A percentile compares a stretch with the other conserved stretches of the same genome.
Evolutionary conservation across 1,284 basidiomycete species (phyloP).

Genomic region (Apiotrichum sp.): DNA sequence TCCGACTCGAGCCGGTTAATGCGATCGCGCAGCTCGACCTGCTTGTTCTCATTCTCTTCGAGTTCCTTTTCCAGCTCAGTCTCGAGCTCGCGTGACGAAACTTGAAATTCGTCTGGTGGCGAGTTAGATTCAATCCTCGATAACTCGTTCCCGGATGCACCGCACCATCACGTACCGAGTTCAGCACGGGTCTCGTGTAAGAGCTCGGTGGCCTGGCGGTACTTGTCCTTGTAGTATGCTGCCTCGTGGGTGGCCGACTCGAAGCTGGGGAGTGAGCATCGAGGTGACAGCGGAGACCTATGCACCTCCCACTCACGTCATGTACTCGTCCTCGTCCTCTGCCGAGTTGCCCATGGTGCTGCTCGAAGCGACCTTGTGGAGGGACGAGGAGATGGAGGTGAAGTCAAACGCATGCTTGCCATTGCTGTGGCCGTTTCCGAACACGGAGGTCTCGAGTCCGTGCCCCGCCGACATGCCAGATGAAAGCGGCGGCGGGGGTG

Average conservation of each 20-base stretch:
- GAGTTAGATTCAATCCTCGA: neutral
- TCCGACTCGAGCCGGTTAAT: slow-evolving; percentile 68
- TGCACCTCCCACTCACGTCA: slow-evolving; percentile 21
- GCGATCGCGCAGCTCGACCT: slow-evolving; percentile 72
- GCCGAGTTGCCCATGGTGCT: slow-evolving; percentile 7
- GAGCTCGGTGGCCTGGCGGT: slow-evolving; percentile 76
- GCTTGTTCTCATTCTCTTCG: slow-evolving; percentile 75
- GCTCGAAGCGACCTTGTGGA: slow-evolving; percentile 17
- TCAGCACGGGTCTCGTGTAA: slow-evolving; percentile 76
- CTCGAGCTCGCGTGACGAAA: slow-evolving; percentile 85
- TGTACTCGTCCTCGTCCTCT: slow-evolving; percentile 29
- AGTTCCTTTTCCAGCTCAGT: slow-evolving; percentile 86
- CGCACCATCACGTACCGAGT: slow-evolving; percentile 48
- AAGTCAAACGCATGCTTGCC: neutral
- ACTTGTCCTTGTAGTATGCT: slow-evolving; percentile 72
- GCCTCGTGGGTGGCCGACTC: slow-evolving; percentile 43
- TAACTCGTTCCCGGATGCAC: no score
- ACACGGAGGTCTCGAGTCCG: neutral
- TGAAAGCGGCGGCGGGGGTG: no score
- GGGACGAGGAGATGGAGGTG: neutral
- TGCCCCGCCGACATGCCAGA: slow-evolving; percentile 6
- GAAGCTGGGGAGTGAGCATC: slow-evolving; percentile 27
- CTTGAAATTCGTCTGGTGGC: slow-evolving; percentile 70
- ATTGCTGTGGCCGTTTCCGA: neutral
- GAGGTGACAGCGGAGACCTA: no score